These are phyloP conservation scores for Claviceps spartinae DNA, from an alignment of 2,329 filamentous ascomycete genomes.

Conservation along the genomic window DNA sequence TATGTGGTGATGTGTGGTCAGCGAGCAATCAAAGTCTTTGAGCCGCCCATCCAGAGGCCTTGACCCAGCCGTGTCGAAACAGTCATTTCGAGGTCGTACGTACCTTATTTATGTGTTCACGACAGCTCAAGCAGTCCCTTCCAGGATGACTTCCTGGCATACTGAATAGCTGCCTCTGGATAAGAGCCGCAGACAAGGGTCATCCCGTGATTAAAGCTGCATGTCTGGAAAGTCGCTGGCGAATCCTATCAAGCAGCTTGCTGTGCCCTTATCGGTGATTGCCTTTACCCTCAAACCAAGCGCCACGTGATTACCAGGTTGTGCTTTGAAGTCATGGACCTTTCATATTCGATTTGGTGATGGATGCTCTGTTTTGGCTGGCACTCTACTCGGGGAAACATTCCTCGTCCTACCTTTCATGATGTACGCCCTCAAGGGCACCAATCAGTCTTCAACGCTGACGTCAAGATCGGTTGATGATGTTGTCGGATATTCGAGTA, in stretches of 20 bases:
- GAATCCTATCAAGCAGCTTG: neutral
- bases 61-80: neutral
- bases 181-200: neutral
- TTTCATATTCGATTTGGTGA: too few species aligned
- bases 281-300: too few species aligned
- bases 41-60: neutral
- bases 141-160: conserved; percentile 1
- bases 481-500: too few species aligned
- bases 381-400: too few species aligned
- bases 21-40: neutral
- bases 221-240: neutral
- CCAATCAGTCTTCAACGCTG: too few species aligned
- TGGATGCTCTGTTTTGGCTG: too few species aligned
- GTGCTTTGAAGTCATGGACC: too few species aligned
- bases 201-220: neutral
- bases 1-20: neutral
- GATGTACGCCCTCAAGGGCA: too few species aligned
- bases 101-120: conserved; percentile 6
- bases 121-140: conserved; percentile 5
- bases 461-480: too few species aligned
- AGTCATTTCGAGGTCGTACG: neutral
- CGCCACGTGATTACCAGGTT: too few species aligned
- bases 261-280: neutral
- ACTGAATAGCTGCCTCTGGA: neutral
- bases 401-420: too few species aligned